phyloP scores from a whole-genome alignment of 176 grass and related monocot genomes.

The Rhynchospora breviuscula region DNA sequence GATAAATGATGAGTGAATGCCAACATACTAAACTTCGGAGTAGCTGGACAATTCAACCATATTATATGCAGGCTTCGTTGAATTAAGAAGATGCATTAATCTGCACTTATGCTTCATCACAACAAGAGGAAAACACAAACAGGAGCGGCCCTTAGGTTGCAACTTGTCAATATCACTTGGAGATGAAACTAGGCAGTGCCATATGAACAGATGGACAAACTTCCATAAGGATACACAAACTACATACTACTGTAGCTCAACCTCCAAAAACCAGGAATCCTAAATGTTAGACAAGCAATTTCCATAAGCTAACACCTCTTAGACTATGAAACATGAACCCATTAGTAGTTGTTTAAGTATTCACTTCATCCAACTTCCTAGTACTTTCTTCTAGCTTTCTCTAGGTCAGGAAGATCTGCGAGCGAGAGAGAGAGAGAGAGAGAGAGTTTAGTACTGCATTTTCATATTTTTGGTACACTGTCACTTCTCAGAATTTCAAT shows the following conservation, averaged over 20 bases:
- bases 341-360: constrained; percentile 4
- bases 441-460: neutral
- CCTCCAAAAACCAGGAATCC: neutral
- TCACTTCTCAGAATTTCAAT: neutral
- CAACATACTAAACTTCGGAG: neutral
- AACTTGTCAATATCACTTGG: neutral
- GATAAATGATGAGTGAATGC: neutral
- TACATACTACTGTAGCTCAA: neutral
- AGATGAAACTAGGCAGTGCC: neutral
- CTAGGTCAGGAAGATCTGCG: constrained; percentile 97
- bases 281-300: neutral
- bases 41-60: neutral
- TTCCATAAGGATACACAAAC: neutral
- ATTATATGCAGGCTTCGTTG: neutral
- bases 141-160: too few species aligned
- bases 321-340: neutral
- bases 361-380: neutral
- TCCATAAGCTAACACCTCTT: neutral
- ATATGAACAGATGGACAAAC: neutral
- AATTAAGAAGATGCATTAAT: neutral
- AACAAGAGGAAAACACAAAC: too few species aligned
- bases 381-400: constrained; percentile 81
- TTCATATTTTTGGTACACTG: neutral
- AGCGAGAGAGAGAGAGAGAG: constrained; percentile 18
- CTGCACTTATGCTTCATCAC: neutral